phyloP scores from a whole-genome alignment of 2,329 filamentous ascomycete genomes.

The Fusarium metavorans region DNA sequence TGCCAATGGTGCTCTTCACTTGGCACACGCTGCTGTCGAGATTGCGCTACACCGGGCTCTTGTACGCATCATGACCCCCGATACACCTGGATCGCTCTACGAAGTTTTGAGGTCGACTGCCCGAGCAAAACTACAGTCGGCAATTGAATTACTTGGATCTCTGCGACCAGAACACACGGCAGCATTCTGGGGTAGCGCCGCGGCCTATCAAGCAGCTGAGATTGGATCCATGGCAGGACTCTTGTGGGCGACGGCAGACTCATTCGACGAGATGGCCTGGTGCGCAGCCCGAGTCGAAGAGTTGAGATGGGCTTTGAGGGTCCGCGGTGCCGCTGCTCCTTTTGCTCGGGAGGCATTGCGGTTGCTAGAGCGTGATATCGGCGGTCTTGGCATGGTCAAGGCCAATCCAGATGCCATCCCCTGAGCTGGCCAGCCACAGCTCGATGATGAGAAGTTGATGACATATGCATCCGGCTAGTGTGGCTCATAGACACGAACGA shows the following conservation, averaged over 20 bases:
- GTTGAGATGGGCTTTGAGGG: slow-evolving; percentile 56
- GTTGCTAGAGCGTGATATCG: slow-evolving; percentile 52
- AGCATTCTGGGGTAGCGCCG: slow-evolving; percentile 60
- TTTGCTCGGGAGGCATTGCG: slow-evolving; percentile 55
- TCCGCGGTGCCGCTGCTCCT: slow-evolving; percentile 52
- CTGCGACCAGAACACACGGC: slow-evolving; percentile 60
- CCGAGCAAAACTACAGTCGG: slow-evolving; percentile 53
- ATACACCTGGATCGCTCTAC: slow-evolving; percentile 46
- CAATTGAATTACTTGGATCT: slow-evolving; percentile 55
- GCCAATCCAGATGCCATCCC: slow-evolving; percentile 22
- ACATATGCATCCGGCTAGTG: neutral
- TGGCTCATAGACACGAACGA: slow-evolving; percentile 26
- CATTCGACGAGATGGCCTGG: slow-evolving; percentile 54
- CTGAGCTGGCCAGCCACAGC: slow-evolving; percentile 9
- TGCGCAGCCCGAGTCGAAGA: slow-evolving; percentile 55
- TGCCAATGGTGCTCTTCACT: slow-evolving; percentile 59
- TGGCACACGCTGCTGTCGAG: slow-evolving; percentile 64
- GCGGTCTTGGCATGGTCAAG: slow-evolving; percentile 45
- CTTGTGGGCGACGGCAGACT: slow-evolving; percentile 55
- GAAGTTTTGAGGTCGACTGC: slow-evolving; percentile 53
- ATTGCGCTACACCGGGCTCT: slow-evolving; percentile 64
- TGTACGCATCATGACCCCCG: slow-evolving; percentile 55
- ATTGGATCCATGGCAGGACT: slow-evolving; percentile 57
- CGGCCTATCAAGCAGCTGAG: slow-evolving; percentile 57
- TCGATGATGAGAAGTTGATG: slow-evolving; percentile 1